phyloP scores from a whole-genome alignment of 768 basidiomycete species.

The Termitomyces sp. region DNA sequence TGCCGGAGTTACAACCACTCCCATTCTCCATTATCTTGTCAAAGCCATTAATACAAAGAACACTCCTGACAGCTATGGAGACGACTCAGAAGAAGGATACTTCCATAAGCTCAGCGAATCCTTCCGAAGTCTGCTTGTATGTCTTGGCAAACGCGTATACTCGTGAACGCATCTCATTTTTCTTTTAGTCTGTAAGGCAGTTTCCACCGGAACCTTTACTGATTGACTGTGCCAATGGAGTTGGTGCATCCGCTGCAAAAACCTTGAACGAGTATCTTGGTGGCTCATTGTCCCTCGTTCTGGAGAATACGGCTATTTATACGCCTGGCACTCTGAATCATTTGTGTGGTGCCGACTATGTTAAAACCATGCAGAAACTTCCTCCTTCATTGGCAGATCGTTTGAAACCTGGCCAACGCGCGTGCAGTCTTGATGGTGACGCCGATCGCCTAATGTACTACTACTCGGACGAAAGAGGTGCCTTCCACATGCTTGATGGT shows the following conservation, averaged over 20 bases:
- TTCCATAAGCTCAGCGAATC: slow-evolving; percentile 75
- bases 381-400: slow-evolving; percentile 70
- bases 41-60: slow-evolving; percentile 84
- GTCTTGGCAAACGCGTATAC: slow-evolving; percentile 26
- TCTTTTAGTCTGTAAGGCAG: slow-evolving; percentile 52
- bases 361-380: slow-evolving; percentile 87
- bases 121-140: slow-evolving; percentile 83
- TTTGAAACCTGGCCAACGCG: slow-evolving; percentile 71
- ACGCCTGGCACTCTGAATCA: slow-evolving; percentile 77
- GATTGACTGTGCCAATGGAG: slow-evolving; percentile 99
- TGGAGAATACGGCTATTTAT: slow-evolving; percentile 65
- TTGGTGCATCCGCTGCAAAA: slow-evolving; percentile 73
- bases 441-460: slow-evolving; percentile 97
- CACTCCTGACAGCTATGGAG: slow-evolving; percentile 74
- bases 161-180: slow-evolving; percentile 5
- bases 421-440: slow-evolving; percentile 94
- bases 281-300: slow-evolving; percentile 53
- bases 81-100: slow-evolving; percentile 80
- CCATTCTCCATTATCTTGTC: slow-evolving; percentile 94
- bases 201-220: slow-evolving; percentile 56
- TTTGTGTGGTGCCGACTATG: slow-evolving; percentile 91
- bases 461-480: slow-evolving; percentile 73
- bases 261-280: slow-evolving; percentile 60
- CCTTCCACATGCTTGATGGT: slow-evolving; percentile 93
- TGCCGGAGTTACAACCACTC: slow-evolving; percentile 88